Conservation (phyloP, 352 stramenopile species). For the Phytophthora pisi region DNA sequence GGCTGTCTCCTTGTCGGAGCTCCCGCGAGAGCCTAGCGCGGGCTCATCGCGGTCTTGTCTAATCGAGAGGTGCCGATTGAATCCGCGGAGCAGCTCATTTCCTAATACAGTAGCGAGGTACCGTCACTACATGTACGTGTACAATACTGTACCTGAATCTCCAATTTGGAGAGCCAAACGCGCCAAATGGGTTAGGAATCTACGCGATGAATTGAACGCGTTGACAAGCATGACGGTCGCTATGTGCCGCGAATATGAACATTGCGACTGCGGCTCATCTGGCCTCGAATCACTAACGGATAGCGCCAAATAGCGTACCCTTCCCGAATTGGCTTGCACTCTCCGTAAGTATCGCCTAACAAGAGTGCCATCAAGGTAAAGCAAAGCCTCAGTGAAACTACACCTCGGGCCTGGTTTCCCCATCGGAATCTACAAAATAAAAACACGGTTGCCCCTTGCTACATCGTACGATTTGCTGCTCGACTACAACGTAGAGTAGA, state of each 20-base stretch:
- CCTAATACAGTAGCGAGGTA: not conserved
- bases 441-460: too few relatives aligned
- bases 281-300: conserved; percentile 1
- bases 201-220: conserved; percentile 10
- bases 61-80: conserved; percentile 14
- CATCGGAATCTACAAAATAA: too few relatives aligned
- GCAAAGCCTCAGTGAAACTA: too few relatives aligned
- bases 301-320: too few relatives aligned
- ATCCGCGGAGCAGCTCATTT: not conserved
- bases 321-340: too few relatives aligned
- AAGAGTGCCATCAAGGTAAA: too few relatives aligned
- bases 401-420: too few relatives aligned
- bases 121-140: not conserved
- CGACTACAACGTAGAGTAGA: too few relatives aligned
- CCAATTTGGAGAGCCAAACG: not conserved
- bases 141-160: too few relatives aligned
- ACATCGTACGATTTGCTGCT: too few relatives aligned
- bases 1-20: not conserved
- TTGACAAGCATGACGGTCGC: conserved; percentile 4
- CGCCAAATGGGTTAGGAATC: conserved; percentile 16
- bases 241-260: conserved; percentile 14
- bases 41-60: conserved; percentile 7
- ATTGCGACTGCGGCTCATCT: conserved; percentile 8
- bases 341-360: too few relatives aligned
- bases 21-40: not conserved